Evolutionary conservation across 148 eudicot species (phyloP).

Genomic region (Suaeda aralocaspica): DNA sequence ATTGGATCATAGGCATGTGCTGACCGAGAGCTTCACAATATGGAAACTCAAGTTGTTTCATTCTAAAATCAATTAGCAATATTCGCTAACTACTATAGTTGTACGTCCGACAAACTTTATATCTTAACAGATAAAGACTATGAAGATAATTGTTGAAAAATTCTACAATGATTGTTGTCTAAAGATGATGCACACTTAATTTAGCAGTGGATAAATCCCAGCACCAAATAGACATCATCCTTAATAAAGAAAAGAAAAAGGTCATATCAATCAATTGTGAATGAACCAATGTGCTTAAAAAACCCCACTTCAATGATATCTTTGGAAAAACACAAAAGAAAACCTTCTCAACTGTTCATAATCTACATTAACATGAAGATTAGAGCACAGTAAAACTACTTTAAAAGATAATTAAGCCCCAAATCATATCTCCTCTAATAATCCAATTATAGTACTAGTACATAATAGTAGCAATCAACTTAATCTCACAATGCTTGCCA

Average conservation of each 20-base stretch:
- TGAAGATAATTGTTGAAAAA: too few relatives aligned
- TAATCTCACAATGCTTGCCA: background rate
- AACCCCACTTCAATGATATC: conserved; percentile 12
- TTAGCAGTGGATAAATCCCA: background rate
- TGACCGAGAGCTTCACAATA: too few relatives aligned
- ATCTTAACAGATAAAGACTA: too few relatives aligned
- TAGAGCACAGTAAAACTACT: background rate
- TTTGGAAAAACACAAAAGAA: conserved; percentile 6
- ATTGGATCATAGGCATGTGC: too few relatives aligned
- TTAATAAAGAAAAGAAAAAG: background rate
- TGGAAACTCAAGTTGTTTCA: too few relatives aligned
- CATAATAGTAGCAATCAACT: background rate
- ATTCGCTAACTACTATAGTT: too few relatives aligned
- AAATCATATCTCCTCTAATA: too few relatives aligned
- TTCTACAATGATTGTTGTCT: background rate
- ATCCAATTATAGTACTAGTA: too few relatives aligned
- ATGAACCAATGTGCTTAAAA: conserved; percentile 1
- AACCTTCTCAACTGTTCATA: conserved; percentile 8
- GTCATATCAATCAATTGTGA: conserved; percentile 5
- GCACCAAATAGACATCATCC: background rate
- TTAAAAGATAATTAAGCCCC: background rate
- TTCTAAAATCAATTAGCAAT: too few relatives aligned
- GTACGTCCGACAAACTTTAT: too few relatives aligned
- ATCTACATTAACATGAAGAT: conserved; percentile 16
- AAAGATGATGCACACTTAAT: background rate